Base-by-base conservation (phyloP, 2,329 filamentous ascomycete species). In the Hypoxylon sp. region DNA sequence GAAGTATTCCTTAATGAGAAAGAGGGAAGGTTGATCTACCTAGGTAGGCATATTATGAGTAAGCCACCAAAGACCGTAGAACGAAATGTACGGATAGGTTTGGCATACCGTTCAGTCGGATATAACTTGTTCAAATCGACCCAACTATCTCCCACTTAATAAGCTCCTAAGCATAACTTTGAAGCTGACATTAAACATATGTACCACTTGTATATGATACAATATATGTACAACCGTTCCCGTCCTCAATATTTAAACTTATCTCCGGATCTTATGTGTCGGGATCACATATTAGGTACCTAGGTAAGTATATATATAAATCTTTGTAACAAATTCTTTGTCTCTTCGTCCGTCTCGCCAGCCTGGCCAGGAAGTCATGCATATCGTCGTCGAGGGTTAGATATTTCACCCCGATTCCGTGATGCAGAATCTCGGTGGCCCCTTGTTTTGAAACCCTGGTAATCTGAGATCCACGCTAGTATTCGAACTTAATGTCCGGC, bases 391-490 rank as follows among this genome's bases (percentile, higher is more conserved):
- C 65, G n/a, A 70, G 61, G 22, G 50, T 60, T 3, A 50, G 53
- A 39, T 70, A 68, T 14, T 46, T 53, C 8, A 14, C 10, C 26
- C 52, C 60, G 29, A 62, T 61, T 9, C 64, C 67, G 5, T 65
- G 47, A 2, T 56, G 51, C 24, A 68, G 33, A 44, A 70, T 63
- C 31, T 70, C 68, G 3, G 65, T 57, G 17, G 57, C n/a, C 68
- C 22, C 24, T 26, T 14, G 68, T 65, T 17, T 50, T 17, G 19
- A 53, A 42, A 2, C 68, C 68, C n/a, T 58, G 5, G 24, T 66
- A 65, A 4, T 31, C 3, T 1, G 59, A 51, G 6, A 46, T 53
- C 50, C 53, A 35, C 11, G 17, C 22, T 5, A 42, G 35, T 9
- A 31, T 48, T 9, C 47, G 35, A 3, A 60, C 55, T n/a, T 53